Base-by-base conservation (phyloP, 352 stramenopile genomes). In the Peronosclerospora sorghi region DNA sequence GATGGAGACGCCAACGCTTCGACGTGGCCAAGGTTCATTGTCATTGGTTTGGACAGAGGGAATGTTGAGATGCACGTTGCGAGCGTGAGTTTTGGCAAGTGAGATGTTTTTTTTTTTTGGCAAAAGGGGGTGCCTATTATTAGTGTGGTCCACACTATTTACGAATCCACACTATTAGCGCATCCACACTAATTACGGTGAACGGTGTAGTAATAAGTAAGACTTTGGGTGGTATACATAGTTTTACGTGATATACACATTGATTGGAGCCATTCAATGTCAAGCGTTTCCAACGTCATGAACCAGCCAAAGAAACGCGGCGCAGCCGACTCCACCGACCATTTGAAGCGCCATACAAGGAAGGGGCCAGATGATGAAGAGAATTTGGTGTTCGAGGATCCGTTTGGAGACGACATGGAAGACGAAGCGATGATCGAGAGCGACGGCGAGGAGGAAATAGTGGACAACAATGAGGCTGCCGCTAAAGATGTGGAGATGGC, bases 351-450 rank as follows among this genome's bases (percentile, higher is more conserved):
- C 45, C 69, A 65, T 54, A 68, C 55, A 12, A 45, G 45, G 18
- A 43, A 59, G 28, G 24, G 55, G 19, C 32, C 50, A 43, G 37
- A 56, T 50, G 60, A 60, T 14, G 53, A 67, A 23, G 58, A 72
- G 17, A 54, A 92, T 17, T 51, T 95, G 18, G 76, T 92, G 51
- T 94, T 89, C 45, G 83, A 95, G 55, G 81, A 95, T 48, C 81
- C 77, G 14, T 95, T 88, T 47, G 79, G 78, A 39, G 85, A 96
- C 43, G 79, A 94, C 49, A 65, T 91, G 48, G 83, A 96, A 51
- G 85, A 95, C 48, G 83, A 95, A 44, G 83, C 94, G 45, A 88
- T 94, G 73, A 64, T 94, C 39, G 83, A 90, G 44, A 85, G 67
- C 35, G 65, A 89, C 21, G 71, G 53, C 30, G 73, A 90, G 23